Percentiles rank a stretch among this genome's conserved stretches.
Conservation (phyloP, 345 rosid genomes). For the Acer campestre region DNA sequence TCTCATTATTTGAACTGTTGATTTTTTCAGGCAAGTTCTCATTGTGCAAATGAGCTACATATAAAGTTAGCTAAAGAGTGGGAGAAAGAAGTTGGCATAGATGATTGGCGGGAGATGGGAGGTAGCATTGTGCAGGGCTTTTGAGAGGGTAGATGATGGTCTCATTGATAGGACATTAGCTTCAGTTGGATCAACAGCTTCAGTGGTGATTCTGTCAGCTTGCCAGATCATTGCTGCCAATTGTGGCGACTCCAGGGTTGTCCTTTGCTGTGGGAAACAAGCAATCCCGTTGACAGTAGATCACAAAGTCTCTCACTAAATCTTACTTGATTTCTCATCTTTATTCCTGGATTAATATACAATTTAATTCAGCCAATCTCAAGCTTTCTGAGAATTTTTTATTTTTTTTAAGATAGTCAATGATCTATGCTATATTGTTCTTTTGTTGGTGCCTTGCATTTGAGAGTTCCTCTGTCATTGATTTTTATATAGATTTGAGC, state of each 20-base stretch:
- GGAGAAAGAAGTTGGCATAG: conserved; percentile 5
- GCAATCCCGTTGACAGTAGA: conserved; percentile 24
- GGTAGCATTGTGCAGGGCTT: conserved; percentile 14
- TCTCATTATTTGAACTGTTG: conserved; percentile 10
- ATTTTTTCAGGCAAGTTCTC: conserved; percentile 15
- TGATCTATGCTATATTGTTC: neutral
- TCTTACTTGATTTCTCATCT: neutral
- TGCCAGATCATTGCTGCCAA: conserved; percentile 24
- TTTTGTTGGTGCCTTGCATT: neutral
- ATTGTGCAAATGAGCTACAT: conserved; percentile 6
- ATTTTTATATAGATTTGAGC: neutral
- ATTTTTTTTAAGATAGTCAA: neutral
- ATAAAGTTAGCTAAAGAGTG: conserved; percentile 12
- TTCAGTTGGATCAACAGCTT: conserved; percentile 23
- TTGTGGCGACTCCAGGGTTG: conserved; percentile 25
- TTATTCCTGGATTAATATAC: neutral
- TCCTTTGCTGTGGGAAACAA: conserved; percentile 18
- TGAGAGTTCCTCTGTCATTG: neutral
- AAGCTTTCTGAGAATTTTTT: neutral
- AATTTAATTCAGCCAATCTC: neutral
- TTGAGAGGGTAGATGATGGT: conserved; percentile 16
- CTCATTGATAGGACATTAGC: conserved; percentile 2
- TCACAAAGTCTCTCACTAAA: conserved; percentile 20
- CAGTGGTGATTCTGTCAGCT: conserved; percentile 16
- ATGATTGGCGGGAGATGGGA: conserved; percentile 23